Evolutionary conservation across 2,329 filamentous ascomycete genomes (phyloP), one percentile per base, ranked within the genome.

Genomic region (Parastagonospora nodorum): DNA sequence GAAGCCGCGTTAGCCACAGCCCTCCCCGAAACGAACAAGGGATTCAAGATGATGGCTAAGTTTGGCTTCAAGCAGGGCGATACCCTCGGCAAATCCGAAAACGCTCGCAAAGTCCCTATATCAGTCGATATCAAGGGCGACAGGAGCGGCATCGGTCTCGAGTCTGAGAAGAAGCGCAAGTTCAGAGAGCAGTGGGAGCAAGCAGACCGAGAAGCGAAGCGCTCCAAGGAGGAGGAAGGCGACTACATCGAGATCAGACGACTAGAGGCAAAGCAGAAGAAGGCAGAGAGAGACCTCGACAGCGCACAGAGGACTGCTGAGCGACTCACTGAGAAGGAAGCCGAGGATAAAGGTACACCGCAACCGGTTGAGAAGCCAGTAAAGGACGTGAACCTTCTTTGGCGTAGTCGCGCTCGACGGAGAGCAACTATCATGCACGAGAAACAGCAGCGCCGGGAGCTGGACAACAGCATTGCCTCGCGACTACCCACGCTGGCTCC

Each of bases 31-130:
- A 81, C 84, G 42, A 95, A 87, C 77, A 97, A 97, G 70, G 94
- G 93, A 1, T 85, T 95, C 55, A 86, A 90, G 58, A 97, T 99
- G 91, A 96, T 99, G 92, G 88, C 90, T 16, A 93, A 90, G 74
- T 90, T 99, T 81, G 94, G 94, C 1, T 99, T 95, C 77, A 88
- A 85, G 50, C 79, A 84, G 15, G 92, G 92, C 19, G 85, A 84
- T 31, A 82, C 86, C 0, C 78, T 97, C 2, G 94, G 94, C 1
- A 85, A 83, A 61, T 77, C 80, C n/a, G 75, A 69, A 48, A 63
- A 75, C 42, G 77, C 77, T 5, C 75, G 81, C 33, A 79, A 84
- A 2, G 90, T 95, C 70, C 94, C 94, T 0, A 84, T 99, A 50
- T 80, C 84, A 30, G 79, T 96, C 42, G 80, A 82, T 50, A 75